These are phyloP conservation scores for Tricholoma hemisulphureum DNA, from an alignment of 768 basidiomycete genomes.

Conservation along the genomic window DNA sequence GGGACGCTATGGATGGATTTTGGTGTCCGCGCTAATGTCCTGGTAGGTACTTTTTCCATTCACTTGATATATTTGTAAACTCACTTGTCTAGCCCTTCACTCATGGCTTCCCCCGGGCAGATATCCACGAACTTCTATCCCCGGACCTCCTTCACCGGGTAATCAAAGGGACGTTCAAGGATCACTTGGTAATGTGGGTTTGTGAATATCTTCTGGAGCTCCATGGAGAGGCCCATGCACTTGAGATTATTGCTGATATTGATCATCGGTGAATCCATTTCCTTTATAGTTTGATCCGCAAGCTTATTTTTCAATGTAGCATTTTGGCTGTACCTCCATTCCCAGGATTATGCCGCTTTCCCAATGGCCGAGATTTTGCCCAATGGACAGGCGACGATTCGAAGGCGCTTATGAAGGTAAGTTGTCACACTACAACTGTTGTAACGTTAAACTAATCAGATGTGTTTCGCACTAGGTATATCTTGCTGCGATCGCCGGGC, in stretches of 20 bases:
- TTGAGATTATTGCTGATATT: conserved; percentile 35
- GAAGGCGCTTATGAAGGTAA: conserved; percentile 35
- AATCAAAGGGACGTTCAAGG: no score
- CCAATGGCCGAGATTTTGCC: conserved; percentile 20
- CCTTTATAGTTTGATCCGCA: neutral
- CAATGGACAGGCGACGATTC: conserved; percentile 34
- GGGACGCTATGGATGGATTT: conserved; percentile 21
- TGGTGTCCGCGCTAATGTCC: conserved; percentile 23
- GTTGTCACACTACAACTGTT: neutral
- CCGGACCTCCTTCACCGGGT: neutral
- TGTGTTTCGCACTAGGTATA: conserved; percentile 8
- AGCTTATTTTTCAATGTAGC: conserved; percentile 4
- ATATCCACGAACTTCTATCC: conserved; percentile 31
- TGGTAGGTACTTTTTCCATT: conserved; percentile 22
- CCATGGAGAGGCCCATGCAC: conserved; percentile 19
- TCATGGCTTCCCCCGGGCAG: conserved; percentile 25
- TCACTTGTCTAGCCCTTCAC: conserved; percentile 25
- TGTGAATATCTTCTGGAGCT: conserved; percentile 24
- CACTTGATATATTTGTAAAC: neutral
- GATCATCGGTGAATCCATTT: conserved; percentile 30
- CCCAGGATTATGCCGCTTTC: conserved; percentile 22
- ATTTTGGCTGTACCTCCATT: conserved; percentile 24
- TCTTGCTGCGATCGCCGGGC: conserved; percentile 16
- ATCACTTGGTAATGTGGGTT: conserved; percentile 32
- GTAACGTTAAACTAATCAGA: neutral